Evolutionary conservation across 2,329 filamentous ascomycete genomes (phyloP).

Genomic region (Pseudogymnoascus sp.): DNA sequence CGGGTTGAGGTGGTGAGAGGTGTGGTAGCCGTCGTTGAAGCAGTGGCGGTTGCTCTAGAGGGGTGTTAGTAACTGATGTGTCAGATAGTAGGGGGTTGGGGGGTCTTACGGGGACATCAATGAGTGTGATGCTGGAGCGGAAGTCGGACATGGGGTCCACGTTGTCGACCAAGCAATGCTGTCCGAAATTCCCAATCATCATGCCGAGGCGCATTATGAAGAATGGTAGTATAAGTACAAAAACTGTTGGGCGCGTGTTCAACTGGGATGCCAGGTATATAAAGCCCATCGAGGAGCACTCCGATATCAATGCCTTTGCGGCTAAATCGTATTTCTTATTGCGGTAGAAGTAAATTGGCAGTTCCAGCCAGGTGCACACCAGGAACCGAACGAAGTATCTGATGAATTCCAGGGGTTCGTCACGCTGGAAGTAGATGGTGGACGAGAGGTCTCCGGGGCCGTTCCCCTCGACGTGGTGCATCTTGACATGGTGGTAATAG

Average conservation of each 20-base stretch:
- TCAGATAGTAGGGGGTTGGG: background rate
- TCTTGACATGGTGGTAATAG: slow-evolving; percentile 80
- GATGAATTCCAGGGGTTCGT: slow-evolving; percentile 59
- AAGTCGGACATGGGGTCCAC: slow-evolving; percentile 71
- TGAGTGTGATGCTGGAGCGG: slow-evolving; percentile 70
- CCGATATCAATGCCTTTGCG: slow-evolving; percentile 53
- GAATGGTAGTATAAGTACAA: slow-evolving; percentile 62
- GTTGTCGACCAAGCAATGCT: slow-evolving; percentile 74
- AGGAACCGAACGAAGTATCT: slow-evolving; percentile 69
- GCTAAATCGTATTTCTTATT: slow-evolving; percentile 54
- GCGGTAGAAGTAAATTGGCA: slow-evolving; percentile 65
- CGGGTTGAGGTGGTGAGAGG: slow-evolving; percentile 73
- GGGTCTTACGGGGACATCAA: slow-evolving; percentile 67
- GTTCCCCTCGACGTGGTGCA: slow-evolving; percentile 78
- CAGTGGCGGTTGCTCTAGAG: slow-evolving; percentile 70
- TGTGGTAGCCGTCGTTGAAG: slow-evolving; percentile 80
- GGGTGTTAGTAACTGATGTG: slow-evolving; percentile 18
- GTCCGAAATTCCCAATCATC: slow-evolving; percentile 81
- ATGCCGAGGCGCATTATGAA: slow-evolving; percentile 60
- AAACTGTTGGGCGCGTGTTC: slow-evolving; percentile 47
- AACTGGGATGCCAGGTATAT: slow-evolving; percentile 48
- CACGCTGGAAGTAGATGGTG: slow-evolving; percentile 70
- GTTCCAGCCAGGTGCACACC: slow-evolving; percentile 67
- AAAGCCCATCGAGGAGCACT: slow-evolving; percentile 51
- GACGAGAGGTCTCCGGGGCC: slow-evolving; percentile 70